Evolutionary conservation across 805 yeast species (phyloP).

Genomic region (Nakazawaea sp.): DNA sequence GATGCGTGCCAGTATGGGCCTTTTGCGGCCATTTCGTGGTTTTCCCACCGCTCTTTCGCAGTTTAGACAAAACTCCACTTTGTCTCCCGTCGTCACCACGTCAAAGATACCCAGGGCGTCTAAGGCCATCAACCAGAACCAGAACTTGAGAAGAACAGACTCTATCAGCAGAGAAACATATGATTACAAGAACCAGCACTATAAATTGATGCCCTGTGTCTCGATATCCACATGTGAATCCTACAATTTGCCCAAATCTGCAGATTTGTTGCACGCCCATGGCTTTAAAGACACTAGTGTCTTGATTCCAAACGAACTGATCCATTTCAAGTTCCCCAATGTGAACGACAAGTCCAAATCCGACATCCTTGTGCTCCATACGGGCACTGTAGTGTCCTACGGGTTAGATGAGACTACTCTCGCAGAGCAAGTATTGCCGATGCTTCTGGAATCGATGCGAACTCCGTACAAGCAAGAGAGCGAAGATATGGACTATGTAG

Average conservation of each 20-base stretch:
- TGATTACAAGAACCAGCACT: background rate
- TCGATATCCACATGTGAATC: conserved; percentile 68
- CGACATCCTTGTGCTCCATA: conserved; percentile 63
- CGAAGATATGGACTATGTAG: conserved; percentile 82
- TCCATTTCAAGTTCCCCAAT: conserved; percentile 40
- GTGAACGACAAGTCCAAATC: conserved; percentile 21
- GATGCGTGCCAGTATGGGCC: no score
- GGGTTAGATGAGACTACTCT: conserved; percentile 56
- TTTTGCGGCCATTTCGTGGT: no score
- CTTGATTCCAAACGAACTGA: conserved; percentile 64
- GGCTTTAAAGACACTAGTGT: conserved; percentile 28
- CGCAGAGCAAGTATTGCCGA: conserved; percentile 40
- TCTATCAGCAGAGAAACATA: background rate
- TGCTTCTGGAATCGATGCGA: conserved; percentile 41
- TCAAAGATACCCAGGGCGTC: conserved; percentile 9
- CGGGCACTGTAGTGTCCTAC: conserved; percentile 85
- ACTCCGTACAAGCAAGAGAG: conserved; percentile 52
- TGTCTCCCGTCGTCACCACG: background rate
- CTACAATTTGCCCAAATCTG: conserved; percentile 49
- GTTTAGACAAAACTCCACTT: background rate
- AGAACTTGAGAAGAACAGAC: conserved; percentile 9
- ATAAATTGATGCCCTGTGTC: conserved; percentile 40
- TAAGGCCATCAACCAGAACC: conserved; percentile 6
- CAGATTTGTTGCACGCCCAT: conserved; percentile 28
- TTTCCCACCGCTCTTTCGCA: no score